Conservation (phyloP, 1,284 basidiomycete genomes). For the Erythrobasidium hasegawianum region DNA sequence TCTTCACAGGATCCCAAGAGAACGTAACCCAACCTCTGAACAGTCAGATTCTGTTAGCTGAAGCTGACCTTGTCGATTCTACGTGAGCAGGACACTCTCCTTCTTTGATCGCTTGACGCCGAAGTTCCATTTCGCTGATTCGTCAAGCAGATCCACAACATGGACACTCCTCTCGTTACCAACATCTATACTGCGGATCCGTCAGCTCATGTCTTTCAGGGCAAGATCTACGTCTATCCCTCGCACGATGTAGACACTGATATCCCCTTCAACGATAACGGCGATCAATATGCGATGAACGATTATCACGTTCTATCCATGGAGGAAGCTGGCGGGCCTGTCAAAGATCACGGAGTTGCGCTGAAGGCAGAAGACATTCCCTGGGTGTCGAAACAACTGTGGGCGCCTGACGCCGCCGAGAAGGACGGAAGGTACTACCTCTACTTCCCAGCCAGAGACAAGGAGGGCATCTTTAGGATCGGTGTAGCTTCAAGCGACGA, state of each 20-base stretch:
- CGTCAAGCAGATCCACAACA: conserved; percentile 40
- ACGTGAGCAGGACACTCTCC: too few relatives aligned
- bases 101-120: too few relatives aligned
- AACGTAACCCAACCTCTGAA: too few relatives aligned
- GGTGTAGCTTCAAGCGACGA: conserved; percentile 44
- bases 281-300: conserved; percentile 48
- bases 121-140: too few relatives aligned
- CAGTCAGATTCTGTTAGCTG: too few relatives aligned
- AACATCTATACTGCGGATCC: conserved; percentile 48
- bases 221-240: conserved; percentile 46
- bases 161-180: conserved; percentile 43
- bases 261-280: conserved; percentile 45
- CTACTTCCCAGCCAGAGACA: conserved; percentile 46
- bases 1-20: too few relatives aligned
- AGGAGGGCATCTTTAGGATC: conserved; percentile 46
- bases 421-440: conserved; percentile 46
- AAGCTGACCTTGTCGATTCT: too few relatives aligned
- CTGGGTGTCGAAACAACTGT: conserved; percentile 47
- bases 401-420: conserved; percentile 46
- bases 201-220: conserved; percentile 45
- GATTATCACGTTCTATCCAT: conserved; percentile 47
- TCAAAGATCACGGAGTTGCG: conserved; percentile 46
- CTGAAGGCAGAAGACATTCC: conserved; percentile 43
- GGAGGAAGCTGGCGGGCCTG: conserved; percentile 41
- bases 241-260: conserved; percentile 46